Conservation (phyloP, 106 monocot genomes). For the Phalaenopsis aphrodite region DNA sequence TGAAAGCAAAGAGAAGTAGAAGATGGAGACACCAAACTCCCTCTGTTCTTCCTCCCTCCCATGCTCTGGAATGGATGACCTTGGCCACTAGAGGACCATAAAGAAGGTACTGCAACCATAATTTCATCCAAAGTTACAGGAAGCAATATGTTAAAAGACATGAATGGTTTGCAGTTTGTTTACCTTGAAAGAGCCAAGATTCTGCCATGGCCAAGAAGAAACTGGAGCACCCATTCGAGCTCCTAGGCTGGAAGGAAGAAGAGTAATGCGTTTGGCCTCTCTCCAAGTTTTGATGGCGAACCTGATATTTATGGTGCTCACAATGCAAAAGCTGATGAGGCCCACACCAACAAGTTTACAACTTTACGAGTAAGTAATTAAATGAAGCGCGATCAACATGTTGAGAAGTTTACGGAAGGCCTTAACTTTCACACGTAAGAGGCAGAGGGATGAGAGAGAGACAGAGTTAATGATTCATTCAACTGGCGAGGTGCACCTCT, state of each 20-base stretch:
- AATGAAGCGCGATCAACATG: neutral
- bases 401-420: neutral
- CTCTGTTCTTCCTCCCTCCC: slow-evolving; percentile 15
- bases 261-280: neutral
- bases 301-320: neutral
- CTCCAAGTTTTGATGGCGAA: neutral
- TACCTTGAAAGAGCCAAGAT: slow-evolving; percentile 44
- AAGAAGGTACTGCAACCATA: slow-evolving; percentile 60
- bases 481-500: neutral
- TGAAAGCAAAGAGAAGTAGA: slow-evolving; percentile 41
- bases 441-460: neutral
- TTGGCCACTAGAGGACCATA: slow-evolving; percentile 73
- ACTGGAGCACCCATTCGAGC: slow-evolving; percentile 19
- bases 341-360: neutral
- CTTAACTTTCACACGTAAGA: neutral
- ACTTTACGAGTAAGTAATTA: neutral
- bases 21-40: slow-evolving; percentile 48
- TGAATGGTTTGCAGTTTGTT: neutral
- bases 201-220: slow-evolving; percentile 49
- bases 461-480: no score
- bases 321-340: neutral
- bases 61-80: slow-evolving; percentile 36
- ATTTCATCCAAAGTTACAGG: neutral
- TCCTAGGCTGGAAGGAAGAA: neutral
- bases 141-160: neutral